A percentile compares a stretch with the other conserved stretches of the same genome.
Evolutionary conservation across 164 flowering plant species (phyloP).

Genomic region (Brasenia schreberi): DNA sequence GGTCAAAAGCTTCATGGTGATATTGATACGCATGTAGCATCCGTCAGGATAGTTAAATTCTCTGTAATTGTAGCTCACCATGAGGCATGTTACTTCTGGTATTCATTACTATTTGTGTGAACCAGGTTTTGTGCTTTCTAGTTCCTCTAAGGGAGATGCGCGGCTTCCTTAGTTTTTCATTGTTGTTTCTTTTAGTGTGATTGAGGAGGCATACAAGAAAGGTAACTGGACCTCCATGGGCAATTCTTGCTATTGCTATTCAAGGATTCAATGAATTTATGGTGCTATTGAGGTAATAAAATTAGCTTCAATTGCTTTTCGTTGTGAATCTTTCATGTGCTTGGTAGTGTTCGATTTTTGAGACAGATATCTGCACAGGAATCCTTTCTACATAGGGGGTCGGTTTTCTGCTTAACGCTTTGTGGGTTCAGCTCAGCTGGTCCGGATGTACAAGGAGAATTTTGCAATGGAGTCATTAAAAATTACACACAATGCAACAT

Average conservation of each 20-base stretch:
- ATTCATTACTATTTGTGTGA: not conserved
- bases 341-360: not conserved
- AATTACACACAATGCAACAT: not conserved
- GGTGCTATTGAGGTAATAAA: slow-evolving; percentile 39
- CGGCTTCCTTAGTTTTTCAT: too few species aligned
- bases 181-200: not conserved
- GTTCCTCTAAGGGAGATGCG: too few species aligned
- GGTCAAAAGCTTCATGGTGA: slow-evolving; percentile 61
- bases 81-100: slow-evolving; percentile 28
- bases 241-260: slow-evolving; percentile 43
- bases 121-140: slow-evolving; percentile 12
- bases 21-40: slow-evolving; percentile 44
- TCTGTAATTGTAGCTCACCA: slow-evolving; percentile 27
- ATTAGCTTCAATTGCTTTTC: not conserved
- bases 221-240: slow-evolving; percentile 83
- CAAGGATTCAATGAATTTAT: slow-evolving; percentile 77
- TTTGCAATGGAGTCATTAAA: slow-evolving; percentile 36
- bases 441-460: slow-evolving; percentile 38
- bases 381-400: slow-evolving; percentile 46
- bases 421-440: slow-evolving; percentile 75
- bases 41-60: slow-evolving; percentile 32
- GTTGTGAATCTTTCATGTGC: not conserved
- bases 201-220: slow-evolving; percentile 59
- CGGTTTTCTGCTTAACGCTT: slow-evolving; percentile 34
- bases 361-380: slow-evolving; percentile 28